These are phyloP conservation scores for Cerioporus squamosus DNA, from an alignment of 1,284 basidiomycete genomes.

Conservation along the genomic window DNA sequence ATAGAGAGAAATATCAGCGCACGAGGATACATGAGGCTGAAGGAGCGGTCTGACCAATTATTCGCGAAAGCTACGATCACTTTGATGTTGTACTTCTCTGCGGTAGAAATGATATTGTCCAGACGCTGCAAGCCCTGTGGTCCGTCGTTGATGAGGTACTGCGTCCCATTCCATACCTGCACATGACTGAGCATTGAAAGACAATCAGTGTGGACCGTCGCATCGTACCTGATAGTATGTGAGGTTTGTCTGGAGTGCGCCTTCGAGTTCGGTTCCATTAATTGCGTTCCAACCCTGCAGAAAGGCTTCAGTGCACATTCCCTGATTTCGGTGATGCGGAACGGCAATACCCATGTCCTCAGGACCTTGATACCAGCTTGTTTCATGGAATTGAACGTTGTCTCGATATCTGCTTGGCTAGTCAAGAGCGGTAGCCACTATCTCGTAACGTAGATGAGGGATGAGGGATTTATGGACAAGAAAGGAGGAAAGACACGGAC, in stretches of 20 bases:
- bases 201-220: not conserved
- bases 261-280: slow-evolving; percentile 63
- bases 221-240: slow-evolving; percentile 49
- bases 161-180: slow-evolving; percentile 53
- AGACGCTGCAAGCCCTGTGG: slow-evolving; percentile 69
- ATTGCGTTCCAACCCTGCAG: slow-evolving; percentile 53
- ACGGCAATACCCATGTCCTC: slow-evolving; percentile 63
- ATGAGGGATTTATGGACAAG: too few species aligned
- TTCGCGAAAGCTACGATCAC: slow-evolving; percentile 70
- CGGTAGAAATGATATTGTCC: slow-evolving; percentile 64
- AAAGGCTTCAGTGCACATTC: not conserved
- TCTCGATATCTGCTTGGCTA: slow-evolving; percentile 58
- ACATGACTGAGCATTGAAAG: not conserved
- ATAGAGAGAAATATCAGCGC: not conserved
- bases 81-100: slow-evolving; percentile 62
- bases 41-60: slow-evolving; percentile 53
- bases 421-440: slow-evolving; percentile 64
- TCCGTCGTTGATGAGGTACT: slow-evolving; percentile 60
- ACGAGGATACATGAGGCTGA: not conserved
- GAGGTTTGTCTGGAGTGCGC: slow-evolving; percentile 49
- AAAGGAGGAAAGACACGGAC: slow-evolving; percentile 23
- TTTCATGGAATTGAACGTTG: slow-evolving; percentile 60
- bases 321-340: not conserved
- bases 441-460: not conserved
- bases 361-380: slow-evolving; percentile 62